Percentiles rank a stretch among this genome's conserved stretches.
phyloP scores from a whole-genome alignment of 768 basidiomycete genomes.

The Cyclocybe cylindracea region DNA sequence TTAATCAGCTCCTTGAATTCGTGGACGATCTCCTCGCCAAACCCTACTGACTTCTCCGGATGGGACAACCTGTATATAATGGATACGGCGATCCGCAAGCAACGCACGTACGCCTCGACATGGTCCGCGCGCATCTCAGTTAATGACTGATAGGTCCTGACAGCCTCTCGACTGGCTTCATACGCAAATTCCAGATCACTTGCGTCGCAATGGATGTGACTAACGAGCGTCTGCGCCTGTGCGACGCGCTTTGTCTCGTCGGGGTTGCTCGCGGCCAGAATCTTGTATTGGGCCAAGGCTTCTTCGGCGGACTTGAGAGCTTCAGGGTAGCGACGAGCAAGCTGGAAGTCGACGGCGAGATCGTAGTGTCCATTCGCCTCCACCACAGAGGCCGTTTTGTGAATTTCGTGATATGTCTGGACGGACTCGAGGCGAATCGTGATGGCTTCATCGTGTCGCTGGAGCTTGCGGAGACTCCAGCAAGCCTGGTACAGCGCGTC shows the following conservation, averaged over 20 bases:
- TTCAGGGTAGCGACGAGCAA: conserved; percentile 4
- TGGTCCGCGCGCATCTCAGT: too few species aligned
- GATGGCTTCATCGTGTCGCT: conserved; percentile 14
- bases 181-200: conserved; percentile 2
- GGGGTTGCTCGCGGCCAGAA: conserved; percentile 7
- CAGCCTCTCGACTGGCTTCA: too few species aligned
- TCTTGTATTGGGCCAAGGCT: conserved; percentile 11
- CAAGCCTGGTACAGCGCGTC: conserved; percentile 10
- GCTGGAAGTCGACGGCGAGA: conserved; percentile 11
- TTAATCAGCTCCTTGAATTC: too few species aligned
- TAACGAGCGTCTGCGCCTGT: conserved; percentile 7
- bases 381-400: conserved; percentile 2
- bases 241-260: conserved; percentile 9
- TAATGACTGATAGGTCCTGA: too few species aligned
- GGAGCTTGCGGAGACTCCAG: conserved; percentile 8
- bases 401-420: conserved; percentile 5
- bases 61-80: too few species aligned
- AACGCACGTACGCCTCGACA: too few species aligned
- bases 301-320: conserved; percentile 5
- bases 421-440: conserved; percentile 8
- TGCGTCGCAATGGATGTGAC: background rate
- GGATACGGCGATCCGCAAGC: too few species aligned
- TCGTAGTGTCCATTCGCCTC: conserved; percentile 12
- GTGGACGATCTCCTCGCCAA: too few species aligned
- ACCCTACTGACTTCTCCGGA: too few species aligned